Evolutionary conservation across 2,329 filamentous ascomycete genomes (phyloP), one percentile per base, ranked within the genome.

Genomic region (Neofusicoccum umdonicola): DNA sequence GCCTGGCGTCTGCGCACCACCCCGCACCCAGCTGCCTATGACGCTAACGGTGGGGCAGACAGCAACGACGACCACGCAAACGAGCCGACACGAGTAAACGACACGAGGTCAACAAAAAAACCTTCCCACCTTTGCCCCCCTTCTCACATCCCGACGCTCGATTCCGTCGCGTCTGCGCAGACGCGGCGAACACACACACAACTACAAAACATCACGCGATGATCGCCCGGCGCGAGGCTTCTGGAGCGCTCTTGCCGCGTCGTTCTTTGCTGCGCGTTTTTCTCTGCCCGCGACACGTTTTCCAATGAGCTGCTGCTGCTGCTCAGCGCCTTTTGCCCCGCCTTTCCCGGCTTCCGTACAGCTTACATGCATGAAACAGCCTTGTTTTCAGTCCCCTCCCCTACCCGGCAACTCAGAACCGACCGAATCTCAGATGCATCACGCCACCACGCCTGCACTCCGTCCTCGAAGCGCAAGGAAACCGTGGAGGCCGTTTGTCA

Each of bases 21-120:
- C 56, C 56, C 56, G 56, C 56, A 60, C 56, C 56, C 47, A 35
- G 42, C 19, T 42, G 37, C 42, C 9, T 47, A 60, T 60, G 56
- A 60, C 56, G 56, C 56, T 60, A 37, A 60, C 56, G 17, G 56
- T 60, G 56, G 56, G 56, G 56, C 56, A 60, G 41, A 45, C 39
- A 44, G 27, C 54, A 41, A 57, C 54, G 12, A 19, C 39, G 41
- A 37, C 54, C 54, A 45, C 39, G 54, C 27, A 11, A 31, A 15
- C 48, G 31, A 41, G 31, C 45, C 27, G 45, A 27, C 45, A 56
- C 52, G 52, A 31, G 27, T 31, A 39, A 27, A 17, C 4, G 54
- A 50, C 47, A 50, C 54, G 39, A 57, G 54, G 22, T 31, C 39
- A 57, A 45, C 54, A 35, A 17, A 45, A 19, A 35, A 15, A 7